phyloP scores from a whole-genome alignment of 116 monocot species.

The Papilionanthe hybrid region DNA sequence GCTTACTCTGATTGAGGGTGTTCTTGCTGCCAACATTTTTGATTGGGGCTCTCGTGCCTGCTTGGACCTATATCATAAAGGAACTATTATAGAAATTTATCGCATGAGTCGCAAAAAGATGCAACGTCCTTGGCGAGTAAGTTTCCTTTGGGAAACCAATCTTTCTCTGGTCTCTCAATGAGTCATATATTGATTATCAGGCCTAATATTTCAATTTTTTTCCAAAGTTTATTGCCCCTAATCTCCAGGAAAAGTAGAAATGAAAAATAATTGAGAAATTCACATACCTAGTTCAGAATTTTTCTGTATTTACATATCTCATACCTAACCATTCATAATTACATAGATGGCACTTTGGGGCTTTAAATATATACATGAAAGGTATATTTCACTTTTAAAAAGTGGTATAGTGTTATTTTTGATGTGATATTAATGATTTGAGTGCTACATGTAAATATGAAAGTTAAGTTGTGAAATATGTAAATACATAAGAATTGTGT shows the following conservation, averaged over 20 bases:
- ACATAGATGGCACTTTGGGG: too few species aligned
- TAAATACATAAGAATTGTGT: too few species aligned
- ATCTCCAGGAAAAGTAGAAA: not conserved
- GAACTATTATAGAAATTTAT: slow-evolving; percentile 98
- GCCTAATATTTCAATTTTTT: not conserved
- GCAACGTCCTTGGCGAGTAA: slow-evolving; percentile 93
- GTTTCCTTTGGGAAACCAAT: slow-evolving; percentile 8
- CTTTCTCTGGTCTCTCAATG: not conserved
- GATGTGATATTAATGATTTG: too few species aligned
- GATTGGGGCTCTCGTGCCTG: slow-evolving; percentile 99
- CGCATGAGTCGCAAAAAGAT: slow-evolving; percentile 99
- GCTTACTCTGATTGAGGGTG: slow-evolving; percentile 89
- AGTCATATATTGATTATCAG: not conserved
- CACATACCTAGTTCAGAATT: too few species aligned
- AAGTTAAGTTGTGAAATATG: too few species aligned
- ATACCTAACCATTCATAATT: too few species aligned
- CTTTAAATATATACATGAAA: too few species aligned
- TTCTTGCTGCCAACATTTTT: slow-evolving; percentile 98
- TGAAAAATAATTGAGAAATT: not conserved
- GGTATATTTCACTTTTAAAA: too few species aligned
- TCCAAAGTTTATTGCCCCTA: not conserved
- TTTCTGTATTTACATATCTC: too few species aligned
- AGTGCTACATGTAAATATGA: too few species aligned
- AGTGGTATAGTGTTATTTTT: too few species aligned
- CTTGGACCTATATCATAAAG: slow-evolving; percentile 91